Percentiles rank a stretch among this genome's conserved stretches.
Conservation (phyloP, 441 rosid species). For the Euphorbia celastroides region DNA sequence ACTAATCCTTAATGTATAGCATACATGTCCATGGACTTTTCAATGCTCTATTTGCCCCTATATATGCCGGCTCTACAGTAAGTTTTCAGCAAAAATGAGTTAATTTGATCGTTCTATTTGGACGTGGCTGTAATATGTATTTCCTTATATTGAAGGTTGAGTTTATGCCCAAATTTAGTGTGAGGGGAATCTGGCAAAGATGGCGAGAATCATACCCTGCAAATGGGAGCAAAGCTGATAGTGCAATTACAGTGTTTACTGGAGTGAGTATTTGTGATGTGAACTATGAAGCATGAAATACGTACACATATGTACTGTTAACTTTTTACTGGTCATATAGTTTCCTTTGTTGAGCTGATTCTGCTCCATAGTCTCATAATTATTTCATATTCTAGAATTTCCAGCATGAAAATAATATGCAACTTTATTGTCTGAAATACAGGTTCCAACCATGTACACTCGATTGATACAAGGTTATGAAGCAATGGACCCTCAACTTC, state of each 20-base stretch:
- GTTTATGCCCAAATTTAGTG: constrained; percentile 91
- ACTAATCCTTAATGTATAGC: constrained; percentile 44
- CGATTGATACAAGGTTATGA: constrained; percentile 96
- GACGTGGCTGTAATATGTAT: constrained; percentile 19
- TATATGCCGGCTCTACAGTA: constrained; percentile 82
- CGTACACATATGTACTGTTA: not conserved
- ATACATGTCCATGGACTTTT: constrained; percentile 94
- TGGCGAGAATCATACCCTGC: constrained; percentile 78
- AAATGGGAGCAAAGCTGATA: constrained; percentile 43
- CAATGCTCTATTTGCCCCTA: constrained; percentile 83
- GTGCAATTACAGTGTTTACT: constrained; percentile 78
- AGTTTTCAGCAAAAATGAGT: too few species aligned
- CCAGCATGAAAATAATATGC: not conserved
- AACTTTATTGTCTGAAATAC: constrained; percentile 15
- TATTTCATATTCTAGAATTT: not conserved
- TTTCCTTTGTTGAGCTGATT: not conserved
- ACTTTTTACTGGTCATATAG: not conserved
- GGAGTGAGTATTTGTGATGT: constrained; percentile 61
- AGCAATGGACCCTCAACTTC: constrained; percentile 70
- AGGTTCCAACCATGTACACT: constrained; percentile 97
- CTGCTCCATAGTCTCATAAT: not conserved
- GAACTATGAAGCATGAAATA: constrained; percentile 5
- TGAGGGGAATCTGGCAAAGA: constrained; percentile 89
- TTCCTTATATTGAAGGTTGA: constrained; percentile 63
- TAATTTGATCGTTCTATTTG: constrained; percentile 12